Percentiles rank a stretch among this genome's conserved stretches.
These are phyloP conservation scores for Plectosphaerella cucumerina DNA, from an alignment of 2,329 filamentous ascomycete species.

Conservation along the genomic window DNA sequence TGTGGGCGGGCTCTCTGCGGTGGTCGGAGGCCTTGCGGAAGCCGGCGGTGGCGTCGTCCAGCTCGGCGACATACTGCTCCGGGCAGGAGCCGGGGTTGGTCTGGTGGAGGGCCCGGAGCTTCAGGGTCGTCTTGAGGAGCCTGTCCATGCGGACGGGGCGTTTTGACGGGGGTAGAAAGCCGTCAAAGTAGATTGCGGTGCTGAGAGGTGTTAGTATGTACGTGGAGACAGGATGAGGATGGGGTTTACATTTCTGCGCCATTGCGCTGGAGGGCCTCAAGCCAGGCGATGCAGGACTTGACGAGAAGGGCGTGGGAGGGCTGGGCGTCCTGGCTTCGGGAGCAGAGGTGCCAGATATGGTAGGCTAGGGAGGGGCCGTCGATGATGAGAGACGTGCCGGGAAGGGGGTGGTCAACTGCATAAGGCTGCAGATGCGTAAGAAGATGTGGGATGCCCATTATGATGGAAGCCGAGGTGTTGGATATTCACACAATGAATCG, in stretches of 20 bases:
- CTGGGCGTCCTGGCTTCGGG: slow-evolving; percentile 44
- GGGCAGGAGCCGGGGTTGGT: slow-evolving; percentile 21
- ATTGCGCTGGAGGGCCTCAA: slow-evolving; percentile 52
- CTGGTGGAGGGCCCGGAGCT: slow-evolving; percentile 45
- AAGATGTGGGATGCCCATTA: slow-evolving; percentile 59
- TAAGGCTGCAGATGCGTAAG: slow-evolving; percentile 49
- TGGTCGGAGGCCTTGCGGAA: slow-evolving; percentile 17
- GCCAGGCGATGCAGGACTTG: slow-evolving; percentile 53
- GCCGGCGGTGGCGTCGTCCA: slow-evolving; percentile 10
- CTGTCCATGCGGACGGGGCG: slow-evolving; percentile 56
- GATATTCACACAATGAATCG: neutral
- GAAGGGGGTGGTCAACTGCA: slow-evolving; percentile 36
- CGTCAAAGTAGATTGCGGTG: slow-evolving; percentile 79
- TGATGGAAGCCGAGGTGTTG: neutral
- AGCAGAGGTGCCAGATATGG: slow-evolving; percentile 59
- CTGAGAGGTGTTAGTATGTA: slow-evolving; percentile 29
- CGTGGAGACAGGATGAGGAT: slow-evolving; percentile 4
- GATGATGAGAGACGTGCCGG: slow-evolving; percentile 46
- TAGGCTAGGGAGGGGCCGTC: slow-evolving; percentile 80
- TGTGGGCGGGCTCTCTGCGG: slow-evolving; percentile 30
- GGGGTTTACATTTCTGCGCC: slow-evolving; percentile 57
- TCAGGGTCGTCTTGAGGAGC: slow-evolving; percentile 51
- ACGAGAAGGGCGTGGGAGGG: slow-evolving; percentile 64
- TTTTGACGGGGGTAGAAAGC: slow-evolving; percentile 68
- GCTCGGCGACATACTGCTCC: slow-evolving; percentile 12